Base-by-base conservation (phyloP, 352 stramenopile genomes). In the Plasmopara muralis region DNA sequence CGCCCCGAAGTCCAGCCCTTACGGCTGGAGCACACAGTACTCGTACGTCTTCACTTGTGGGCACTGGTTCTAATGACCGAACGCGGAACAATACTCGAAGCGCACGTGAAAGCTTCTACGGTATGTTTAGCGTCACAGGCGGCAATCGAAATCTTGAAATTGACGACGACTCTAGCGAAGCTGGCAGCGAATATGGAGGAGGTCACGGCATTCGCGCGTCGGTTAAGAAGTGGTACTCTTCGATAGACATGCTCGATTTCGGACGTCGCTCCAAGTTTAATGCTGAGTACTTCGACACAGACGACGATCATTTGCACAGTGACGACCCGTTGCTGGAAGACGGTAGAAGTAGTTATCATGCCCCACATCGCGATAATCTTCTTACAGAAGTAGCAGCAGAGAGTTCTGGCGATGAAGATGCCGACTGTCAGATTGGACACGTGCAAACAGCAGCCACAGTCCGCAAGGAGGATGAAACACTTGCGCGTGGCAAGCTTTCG, bases 401-500 rank as follows among this genome's bases (percentile, higher is more conserved):
- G 18, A 51, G 35, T 40, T 44, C 52, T 2, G 60, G 38, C 13
- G 49, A 57, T 34, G 77, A 87, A 57, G 55, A 79, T 18, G 77
- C 66, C 25, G 80, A 91, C 37, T 87, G 77, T 53, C 83, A 93
- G 60, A 89, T 93, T 44, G 74, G 79, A 18, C 83, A 91, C 55
- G 68, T 93, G 16, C 74, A 93, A 57, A 93, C 83, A 3, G 83
- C 83, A 1, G 83, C 83, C 13, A 88, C 77, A 0, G 74, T 93
- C n/a, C 77, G 73, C 28, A 89, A 89, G 40, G 75, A 87, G 55
- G 70, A 85, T 50, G 80, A 92, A 59, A 79, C 76, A 15, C 65
- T 68, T 33, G 83, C 81, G 38, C 76, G 81, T 42, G 71, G 71
- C 4, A 73, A 89, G 60, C 60, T 94, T 7, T 89, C 72, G 29